Evolutionary conservation across 352 stramenopile genomes (phyloP).

Genomic region (Phytophthora cryptogea): DNA sequence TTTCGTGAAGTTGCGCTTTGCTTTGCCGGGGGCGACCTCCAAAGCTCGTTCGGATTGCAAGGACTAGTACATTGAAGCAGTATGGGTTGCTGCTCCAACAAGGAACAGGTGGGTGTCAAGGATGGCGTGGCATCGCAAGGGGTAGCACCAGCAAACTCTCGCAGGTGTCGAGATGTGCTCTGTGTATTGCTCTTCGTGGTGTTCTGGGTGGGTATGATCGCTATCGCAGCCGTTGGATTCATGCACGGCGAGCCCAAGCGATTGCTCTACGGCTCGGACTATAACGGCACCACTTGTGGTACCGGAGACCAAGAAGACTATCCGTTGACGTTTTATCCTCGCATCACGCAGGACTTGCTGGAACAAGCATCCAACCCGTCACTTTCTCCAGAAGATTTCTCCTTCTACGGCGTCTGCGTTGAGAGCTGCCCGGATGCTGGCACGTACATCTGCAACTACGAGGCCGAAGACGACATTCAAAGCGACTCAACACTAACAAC

Average conservation of each 20-base stretch:
- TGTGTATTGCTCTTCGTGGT: constrained; percentile 67
- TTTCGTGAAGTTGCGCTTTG: constrained; percentile 7
- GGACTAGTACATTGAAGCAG: background rate
- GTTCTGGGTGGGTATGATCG: constrained; percentile 80
- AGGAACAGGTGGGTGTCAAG: constrained; percentile 45
- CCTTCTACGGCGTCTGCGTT: constrained; percentile 81
- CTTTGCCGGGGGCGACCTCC: constrained; percentile 3
- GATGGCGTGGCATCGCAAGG: constrained; percentile 36
- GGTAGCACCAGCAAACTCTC: constrained; percentile 54
- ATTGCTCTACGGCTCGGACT: constrained; percentile 74
- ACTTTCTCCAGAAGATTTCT: constrained; percentile 44
- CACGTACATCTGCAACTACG: constrained; percentile 79
- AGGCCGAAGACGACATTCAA: constrained; percentile 61
- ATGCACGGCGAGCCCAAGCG: constrained; percentile 70
- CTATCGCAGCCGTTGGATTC: constrained; percentile 58
- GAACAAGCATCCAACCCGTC: constrained; percentile 56
- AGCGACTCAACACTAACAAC: constrained; percentile 42
- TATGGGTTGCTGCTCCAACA: constrained; percentile 76
- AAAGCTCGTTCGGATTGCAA: constrained; percentile 10
- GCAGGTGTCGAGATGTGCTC: constrained; percentile 74
- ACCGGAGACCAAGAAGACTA: constrained; percentile 36
- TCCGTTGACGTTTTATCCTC: constrained; percentile 72
- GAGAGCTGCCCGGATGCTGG: constrained; percentile 43
- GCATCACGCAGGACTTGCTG: constrained; percentile 76
- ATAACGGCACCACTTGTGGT: constrained; percentile 78